Evolutionary conservation across 495 filamentous ascomycete genomes (phyloP).

Genomic region (Chaetomium fimeti): DNA sequence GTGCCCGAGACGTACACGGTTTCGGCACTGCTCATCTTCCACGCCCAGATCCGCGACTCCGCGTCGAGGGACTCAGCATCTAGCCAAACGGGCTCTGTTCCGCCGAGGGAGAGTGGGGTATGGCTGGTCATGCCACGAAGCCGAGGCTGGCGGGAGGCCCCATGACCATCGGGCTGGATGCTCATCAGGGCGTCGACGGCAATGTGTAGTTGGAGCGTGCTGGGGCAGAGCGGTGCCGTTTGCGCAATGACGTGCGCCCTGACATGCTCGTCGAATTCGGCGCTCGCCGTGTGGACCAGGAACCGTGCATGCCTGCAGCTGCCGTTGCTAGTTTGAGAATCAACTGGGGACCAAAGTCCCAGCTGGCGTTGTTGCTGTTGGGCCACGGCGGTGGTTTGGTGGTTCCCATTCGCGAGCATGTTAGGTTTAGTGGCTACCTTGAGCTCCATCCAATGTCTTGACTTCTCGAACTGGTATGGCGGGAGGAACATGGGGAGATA

Average conservation of each 20-base stretch:
- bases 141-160: slow-evolving; percentile 26
- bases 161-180: slow-evolving; percentile 36
- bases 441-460: slow-evolving; percentile 36
- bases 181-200: slow-evolving; percentile 49
- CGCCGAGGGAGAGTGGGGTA: neutral
- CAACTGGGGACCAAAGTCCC: slow-evolving; percentile 41
- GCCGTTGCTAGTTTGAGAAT: too few species aligned
- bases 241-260: slow-evolving; percentile 47
- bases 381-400: too few species aligned
- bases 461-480: slow-evolving; percentile 46
- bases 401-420: too few species aligned
- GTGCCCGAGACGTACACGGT: neutral
- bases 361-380: too few species aligned
- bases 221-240: slow-evolving; percentile 51
- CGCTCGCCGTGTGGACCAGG: slow-evolving; percentile 47
- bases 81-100: neutral
- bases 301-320: slow-evolving; percentile 44
- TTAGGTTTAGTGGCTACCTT: slow-evolving; percentile 29
- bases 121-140: neutral
- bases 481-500: slow-evolving; percentile 39
- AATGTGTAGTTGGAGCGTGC: slow-evolving; percentile 48
- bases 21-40: neutral
- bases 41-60: neutral
- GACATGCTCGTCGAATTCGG: slow-evolving; percentile 42
- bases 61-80: neutral